phyloP scores from a whole-genome alignment of 2,329 filamentous ascomycete species.

The Aphanoascus verrucosus region DNA sequence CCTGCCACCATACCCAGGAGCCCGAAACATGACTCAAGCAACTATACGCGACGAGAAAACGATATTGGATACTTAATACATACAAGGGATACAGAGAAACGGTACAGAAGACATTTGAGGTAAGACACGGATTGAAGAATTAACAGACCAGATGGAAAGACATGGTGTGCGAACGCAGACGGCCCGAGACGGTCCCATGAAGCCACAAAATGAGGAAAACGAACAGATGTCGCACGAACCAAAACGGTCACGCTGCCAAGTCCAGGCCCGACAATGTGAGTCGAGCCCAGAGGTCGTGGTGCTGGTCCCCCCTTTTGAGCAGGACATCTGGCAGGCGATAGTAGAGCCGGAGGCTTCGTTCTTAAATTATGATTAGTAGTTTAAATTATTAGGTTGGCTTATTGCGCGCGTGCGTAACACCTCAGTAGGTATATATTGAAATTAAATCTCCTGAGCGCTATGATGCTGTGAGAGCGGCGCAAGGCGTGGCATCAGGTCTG shows the following conservation, averaged over 20 bases:
- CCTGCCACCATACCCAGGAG: constrained; percentile 10
- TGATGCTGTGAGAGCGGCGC: not conserved
- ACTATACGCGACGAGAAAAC: not conserved
- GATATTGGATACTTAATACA: too few relatives aligned
- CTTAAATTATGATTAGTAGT: too few relatives aligned
- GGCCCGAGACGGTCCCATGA: not conserved
- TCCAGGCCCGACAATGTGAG: too few relatives aligned
- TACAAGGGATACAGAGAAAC: not conserved
- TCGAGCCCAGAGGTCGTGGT: too few relatives aligned
- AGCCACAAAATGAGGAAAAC: not conserved
- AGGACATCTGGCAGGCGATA: too few relatives aligned
- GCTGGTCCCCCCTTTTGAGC: too few relatives aligned
- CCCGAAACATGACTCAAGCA: constrained; percentile 7
- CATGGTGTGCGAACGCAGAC: not conserved
- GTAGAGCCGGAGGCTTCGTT: too few relatives aligned
- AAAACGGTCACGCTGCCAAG: not conserved
- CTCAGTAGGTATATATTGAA: not conserved
- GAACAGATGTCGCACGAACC: constrained; percentile 2
- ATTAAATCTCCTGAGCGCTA: constrained; percentile 1
- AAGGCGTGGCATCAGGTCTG: not conserved
- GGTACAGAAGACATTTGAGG: not conserved
- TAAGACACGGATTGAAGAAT: not conserved
- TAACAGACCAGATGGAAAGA: not conserved
- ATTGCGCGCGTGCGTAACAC: not conserved
- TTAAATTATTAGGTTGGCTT: not conserved